phyloP scores from a whole-genome alignment of 768 basidiomycete genomes.

The Pholiota conissans region DNA sequence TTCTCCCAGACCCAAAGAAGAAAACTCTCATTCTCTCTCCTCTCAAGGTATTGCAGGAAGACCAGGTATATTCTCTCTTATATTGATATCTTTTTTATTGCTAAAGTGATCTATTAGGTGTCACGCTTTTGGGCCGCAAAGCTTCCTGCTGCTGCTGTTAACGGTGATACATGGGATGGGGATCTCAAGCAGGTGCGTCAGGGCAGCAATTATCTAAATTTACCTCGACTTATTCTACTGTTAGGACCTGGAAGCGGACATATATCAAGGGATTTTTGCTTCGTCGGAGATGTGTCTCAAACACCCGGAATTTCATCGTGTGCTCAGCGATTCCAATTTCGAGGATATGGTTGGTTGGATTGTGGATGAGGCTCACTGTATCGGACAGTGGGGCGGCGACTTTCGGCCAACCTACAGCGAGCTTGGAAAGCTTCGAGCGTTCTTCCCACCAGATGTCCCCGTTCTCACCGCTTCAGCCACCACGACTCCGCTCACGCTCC shows the following conservation, averaged over 20 bases:
- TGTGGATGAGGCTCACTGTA: constrained; percentile 42
- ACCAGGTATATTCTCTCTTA: not conserved
- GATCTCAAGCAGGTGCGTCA: constrained; percentile 28
- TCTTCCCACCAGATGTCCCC: no score
- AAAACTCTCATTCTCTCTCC: constrained; percentile 14
- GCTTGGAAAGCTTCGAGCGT: no score
- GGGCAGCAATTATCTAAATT: not conserved
- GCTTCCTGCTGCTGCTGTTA: constrained; percentile 31
- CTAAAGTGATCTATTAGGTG: not conserved
- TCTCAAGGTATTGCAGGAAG: not conserved
- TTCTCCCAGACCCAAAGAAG: constrained; percentile 17
- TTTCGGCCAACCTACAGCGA: no score
- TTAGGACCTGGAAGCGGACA: constrained; percentile 24
- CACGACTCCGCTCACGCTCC: no score
- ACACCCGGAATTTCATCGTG: constrained; percentile 26
- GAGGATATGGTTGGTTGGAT: constrained; percentile 25
- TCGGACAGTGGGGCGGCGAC: constrained; percentile 23
- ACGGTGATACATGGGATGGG: constrained; percentile 32
- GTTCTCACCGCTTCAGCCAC: no score
- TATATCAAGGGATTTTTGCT: constrained; percentile 28
- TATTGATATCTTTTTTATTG: not conserved
- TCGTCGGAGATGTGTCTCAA: constrained; percentile 41
- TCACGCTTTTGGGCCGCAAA: constrained; percentile 26
- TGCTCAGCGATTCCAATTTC: constrained; percentile 20
- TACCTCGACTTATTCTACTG: not conserved